A percentile compares a stretch with the other conserved stretches of the same genome.
These are phyloP conservation scores for Malbranchea zuffiana DNA, from an alignment of 2,329 filamentous ascomycete genomes.

Conservation along the genomic window DNA sequence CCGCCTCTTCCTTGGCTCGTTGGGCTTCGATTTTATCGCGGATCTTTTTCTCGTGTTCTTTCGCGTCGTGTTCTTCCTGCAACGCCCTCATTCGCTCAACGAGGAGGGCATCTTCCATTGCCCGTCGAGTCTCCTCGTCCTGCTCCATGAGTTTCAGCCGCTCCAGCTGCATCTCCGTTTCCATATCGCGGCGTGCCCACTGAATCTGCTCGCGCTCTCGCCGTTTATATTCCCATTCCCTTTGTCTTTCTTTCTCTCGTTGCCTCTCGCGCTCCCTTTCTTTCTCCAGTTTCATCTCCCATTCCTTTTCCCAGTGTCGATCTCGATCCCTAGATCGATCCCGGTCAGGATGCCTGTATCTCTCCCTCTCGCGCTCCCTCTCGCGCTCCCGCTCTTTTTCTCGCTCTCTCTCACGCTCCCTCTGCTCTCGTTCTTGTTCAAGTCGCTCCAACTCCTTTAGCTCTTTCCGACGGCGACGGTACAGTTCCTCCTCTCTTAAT, in stretches of 20 bases:
- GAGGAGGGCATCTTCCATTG: conserved; percentile 18
- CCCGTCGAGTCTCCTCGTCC: conserved; percentile 16
- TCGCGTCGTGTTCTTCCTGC: conserved; percentile 26
- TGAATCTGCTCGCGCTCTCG: neutral
- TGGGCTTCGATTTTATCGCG: conserved; percentile 25
- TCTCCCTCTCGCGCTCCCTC: conserved; percentile 1
- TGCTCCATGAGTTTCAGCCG: conserved; percentile 24
- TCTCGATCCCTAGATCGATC: neutral
- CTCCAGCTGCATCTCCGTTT: conserved; percentile 26
- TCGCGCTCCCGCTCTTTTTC: conserved; percentile 14
- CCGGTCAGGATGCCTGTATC: conserved; percentile 1
- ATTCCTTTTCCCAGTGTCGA: conserved; percentile 1
- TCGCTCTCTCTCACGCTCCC: conserved; percentile 12
- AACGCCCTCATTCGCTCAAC: conserved; percentile 19
- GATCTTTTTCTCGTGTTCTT: conserved; percentile 41
- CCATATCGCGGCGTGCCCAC: conserved; percentile 11
- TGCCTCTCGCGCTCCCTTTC: conserved; percentile 1
- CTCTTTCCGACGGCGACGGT: conserved; percentile 28
- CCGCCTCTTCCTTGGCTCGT: conserved; percentile 25
- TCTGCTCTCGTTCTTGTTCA: conserved; percentile 22
- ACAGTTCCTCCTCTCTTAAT: conserved; percentile 27
- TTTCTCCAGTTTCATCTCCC: neutral
- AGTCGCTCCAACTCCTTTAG: conserved; percentile 29
- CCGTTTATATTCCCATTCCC: conserved; percentile 5
- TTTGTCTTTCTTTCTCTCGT: conserved; percentile 1